Evolutionary conservation across 2,329 filamentous ascomycete genomes (phyloP), one percentile per base, ranked within the genome.

Genomic region (Zymoseptoria pseudotritici): DNA sequence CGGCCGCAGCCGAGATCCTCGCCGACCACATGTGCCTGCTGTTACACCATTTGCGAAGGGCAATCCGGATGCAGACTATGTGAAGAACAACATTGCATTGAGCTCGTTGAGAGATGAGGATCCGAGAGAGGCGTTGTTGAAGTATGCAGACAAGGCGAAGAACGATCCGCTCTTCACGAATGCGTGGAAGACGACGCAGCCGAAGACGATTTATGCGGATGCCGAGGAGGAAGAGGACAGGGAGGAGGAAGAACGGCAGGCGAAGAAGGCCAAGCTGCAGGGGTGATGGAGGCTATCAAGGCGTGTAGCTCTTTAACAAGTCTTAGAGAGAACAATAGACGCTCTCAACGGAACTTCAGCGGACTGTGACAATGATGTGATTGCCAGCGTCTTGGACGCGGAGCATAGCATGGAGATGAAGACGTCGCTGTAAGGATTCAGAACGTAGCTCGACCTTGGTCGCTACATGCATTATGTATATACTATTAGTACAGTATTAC

Each of bases 31-130:
- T 67, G 82, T 95, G 53, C 93, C 91, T 3, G 82, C 84, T 59
- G 83, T 88, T 58, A 97, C 94, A 9, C 94, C 94, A 0, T 97
- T 97, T 72, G 88, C 90, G 68, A 94, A 95, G 75, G 89, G 82
- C 61, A 89, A 94, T 69, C 92, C 93, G 0, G 92, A 97, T 73
- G 89, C 93, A 73, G 88, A 88, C 69, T 90, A 95, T 72, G 90
- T 99, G 62, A 87, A 87, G 68, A 85, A 93, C 71, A 90, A 89
- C 65, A 96, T 97, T 57, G 91, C 92, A 26, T 82, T 97, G 11
- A 93, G 91, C 63, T 87, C 85, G 63, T 96, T 99, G 90, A 82
- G 96, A 54, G 92, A 99, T 74, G 94, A 99, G 74, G 94, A 99
- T 77, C 94, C 94, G 0, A 82, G 94, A 64, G 94, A 96, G 75